Evolutionary conservation across 805 yeast genomes (phyloP), one percentile per base, ranked within the genome.

Genomic region (Metahyphopichia silvanorum): DNA sequence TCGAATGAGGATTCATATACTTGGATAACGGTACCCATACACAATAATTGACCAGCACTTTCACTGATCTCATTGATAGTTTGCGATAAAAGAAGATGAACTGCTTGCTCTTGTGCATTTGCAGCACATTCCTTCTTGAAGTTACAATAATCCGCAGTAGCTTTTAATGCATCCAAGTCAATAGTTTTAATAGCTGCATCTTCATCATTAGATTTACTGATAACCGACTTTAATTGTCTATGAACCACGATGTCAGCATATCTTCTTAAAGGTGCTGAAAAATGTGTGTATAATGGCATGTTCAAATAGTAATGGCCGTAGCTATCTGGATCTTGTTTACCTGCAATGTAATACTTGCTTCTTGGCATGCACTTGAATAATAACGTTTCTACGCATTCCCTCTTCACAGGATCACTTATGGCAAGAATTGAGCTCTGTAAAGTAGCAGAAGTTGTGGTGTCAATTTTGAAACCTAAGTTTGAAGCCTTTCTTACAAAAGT

Each of bases 1-100:
- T 93, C 98, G 63, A 93, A 93, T 2, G 98, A 86, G 1, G 96
- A 86, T 60, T 93, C 98, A 56, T 91, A 89, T 7, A 91, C 97
- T 57, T 88, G 96, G 16, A 87, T 62, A 12, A 91, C 93, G 11
- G 87, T 77, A 11, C 95, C 97, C 76, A 81, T 79, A 24, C 88
- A 79, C 42, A 91, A 69, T 31, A 87, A 55, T 55, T 87, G 96
- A 2, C 95, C 96, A 11, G 91, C 79, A 11, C 72, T 62, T 33
- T 72, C 76, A 42, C 76, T 66, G 74, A 86, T 76, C 25, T 78
- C 84, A 52, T 82, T 84, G 38, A 89, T 82, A 0, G 88, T 82
- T 55, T 88, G 95, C 36, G 91, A 84, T 29, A 89, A 66, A 34
- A 83, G 66, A 42, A 93, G 69, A 55, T 93, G 98, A 34, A 89